Evolutionary conservation across 2,329 filamentous ascomycete species (phyloP).

Genomic region (Trichoderma atrobrunneum): DNA sequence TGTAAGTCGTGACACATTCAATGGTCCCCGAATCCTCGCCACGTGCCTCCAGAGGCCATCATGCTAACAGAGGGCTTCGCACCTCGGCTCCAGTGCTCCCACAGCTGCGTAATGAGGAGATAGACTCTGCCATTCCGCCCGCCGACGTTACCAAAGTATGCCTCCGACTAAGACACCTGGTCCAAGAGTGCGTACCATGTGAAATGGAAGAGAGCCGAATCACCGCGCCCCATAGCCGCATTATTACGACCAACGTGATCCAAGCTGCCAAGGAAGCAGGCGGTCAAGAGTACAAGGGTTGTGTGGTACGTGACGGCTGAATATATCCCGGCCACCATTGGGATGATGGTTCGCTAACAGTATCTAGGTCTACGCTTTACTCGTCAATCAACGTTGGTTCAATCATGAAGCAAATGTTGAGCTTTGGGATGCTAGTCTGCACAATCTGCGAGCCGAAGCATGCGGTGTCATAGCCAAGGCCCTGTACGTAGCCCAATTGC

Average conservation of each 20-base stretch:
- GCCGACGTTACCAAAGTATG: constrained; percentile 85
- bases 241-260: constrained; percentile 80
- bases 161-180: constrained; percentile 82
- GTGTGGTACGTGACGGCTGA: constrained; percentile 53
- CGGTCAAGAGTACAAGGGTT: constrained; percentile 68
- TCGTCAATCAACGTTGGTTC: constrained; percentile 73
- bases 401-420: constrained; percentile 73
- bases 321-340: not conserved
- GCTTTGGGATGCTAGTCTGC: constrained; percentile 88
- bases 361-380: constrained; percentile 65
- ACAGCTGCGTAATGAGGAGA: constrained; percentile 53
- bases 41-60: not conserved
- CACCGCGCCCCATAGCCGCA: constrained; percentile 74
- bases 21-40: not conserved
- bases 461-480: constrained; percentile 91
- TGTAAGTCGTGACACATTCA: constrained; percentile 34
- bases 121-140: constrained; percentile 68
- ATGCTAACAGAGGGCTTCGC: constrained; percentile 1
- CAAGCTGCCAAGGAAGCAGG: constrained; percentile 79
- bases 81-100: constrained; percentile 57
- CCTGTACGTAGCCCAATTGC: constrained; percentile 42
- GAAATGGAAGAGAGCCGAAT: constrained; percentile 77
- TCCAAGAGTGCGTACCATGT: constrained; percentile 86
- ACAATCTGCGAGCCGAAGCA: constrained; percentile 72
- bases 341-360: not conserved